Evolutionary conservation across 495 filamentous ascomycete species (phyloP).

Genomic region (Tetracladium marchalianum): DNA sequence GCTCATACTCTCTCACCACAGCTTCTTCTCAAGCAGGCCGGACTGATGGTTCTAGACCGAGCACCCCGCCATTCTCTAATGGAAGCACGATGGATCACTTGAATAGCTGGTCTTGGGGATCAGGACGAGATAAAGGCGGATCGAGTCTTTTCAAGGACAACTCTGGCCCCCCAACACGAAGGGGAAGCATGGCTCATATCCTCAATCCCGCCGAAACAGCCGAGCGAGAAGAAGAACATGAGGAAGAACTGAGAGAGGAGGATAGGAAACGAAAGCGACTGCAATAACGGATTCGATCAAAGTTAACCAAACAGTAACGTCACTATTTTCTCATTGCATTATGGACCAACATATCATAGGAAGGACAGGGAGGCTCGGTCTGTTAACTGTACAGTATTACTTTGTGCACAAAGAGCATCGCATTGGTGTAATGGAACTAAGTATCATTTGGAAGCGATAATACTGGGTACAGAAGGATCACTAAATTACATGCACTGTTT

Average conservation of each 20-base stretch:
- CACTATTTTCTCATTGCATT: too few relatives aligned
- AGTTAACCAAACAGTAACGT: too few relatives aligned
- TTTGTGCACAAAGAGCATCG: too few relatives aligned
- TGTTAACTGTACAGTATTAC: too few relatives aligned
- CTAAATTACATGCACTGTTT: too few relatives aligned
- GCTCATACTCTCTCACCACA: constrained; percentile 66
- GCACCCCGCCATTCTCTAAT: constrained; percentile 50
- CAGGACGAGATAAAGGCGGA: constrained; percentile 24
- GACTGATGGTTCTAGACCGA: constrained; percentile 54
- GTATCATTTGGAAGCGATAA: too few relatives aligned
- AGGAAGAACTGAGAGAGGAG: constrained; percentile 35
- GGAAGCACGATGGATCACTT: constrained; percentile 36
- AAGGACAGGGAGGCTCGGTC: too few relatives aligned
- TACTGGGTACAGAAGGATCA: too few relatives aligned
- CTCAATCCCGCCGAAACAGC: constrained; percentile 80
- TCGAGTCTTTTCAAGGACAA: constrained; percentile 31
- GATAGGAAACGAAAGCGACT: constrained; percentile 78
- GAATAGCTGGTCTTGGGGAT: constrained; percentile 45
- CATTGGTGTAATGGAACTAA: too few relatives aligned
- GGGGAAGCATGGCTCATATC: constrained; percentile 52
- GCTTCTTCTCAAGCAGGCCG: constrained; percentile 39
- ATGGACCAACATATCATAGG: too few relatives aligned
- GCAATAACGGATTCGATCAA: constrained; percentile 28
- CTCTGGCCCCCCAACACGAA: constrained; percentile 44
- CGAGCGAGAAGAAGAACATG: constrained; percentile 63